These are phyloP conservation scores for Monosporozyma servazzii DNA, from an alignment of 805 yeast species.

Conservation along the genomic window DNA sequence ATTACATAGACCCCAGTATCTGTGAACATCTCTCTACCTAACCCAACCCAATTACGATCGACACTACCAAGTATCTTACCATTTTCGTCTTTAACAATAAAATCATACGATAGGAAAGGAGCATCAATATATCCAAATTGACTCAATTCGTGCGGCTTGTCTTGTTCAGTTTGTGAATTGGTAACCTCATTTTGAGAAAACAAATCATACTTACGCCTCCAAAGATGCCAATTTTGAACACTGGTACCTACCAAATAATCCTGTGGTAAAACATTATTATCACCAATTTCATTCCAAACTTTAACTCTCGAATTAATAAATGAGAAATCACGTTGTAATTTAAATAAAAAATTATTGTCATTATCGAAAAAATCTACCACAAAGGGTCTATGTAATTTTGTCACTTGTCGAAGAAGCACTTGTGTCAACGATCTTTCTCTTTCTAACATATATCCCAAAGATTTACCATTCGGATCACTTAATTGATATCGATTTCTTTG, in stretches of 20 bases:
- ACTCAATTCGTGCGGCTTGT: slow-evolving; percentile 37
- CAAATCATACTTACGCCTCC: slow-evolving; percentile 84
- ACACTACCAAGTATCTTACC: slow-evolving; percentile 63
- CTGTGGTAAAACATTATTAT: slow-evolving; percentile 18
- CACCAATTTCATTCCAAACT: slow-evolving; percentile 21
- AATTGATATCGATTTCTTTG: slow-evolving; percentile 77
- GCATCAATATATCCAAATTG: slow-evolving; percentile 88
- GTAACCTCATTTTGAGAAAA: slow-evolving; percentile 29
- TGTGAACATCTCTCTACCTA: slow-evolving; percentile 86
- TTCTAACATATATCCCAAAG: slow-evolving; percentile 74
- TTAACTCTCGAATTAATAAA: slow-evolving; percentile 84
- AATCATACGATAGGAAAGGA: slow-evolving; percentile 77
- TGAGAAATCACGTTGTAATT: slow-evolving; percentile 75
- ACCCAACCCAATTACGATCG: slow-evolving; percentile 90
- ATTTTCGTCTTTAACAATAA: slow-evolving; percentile 57
- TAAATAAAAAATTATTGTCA: slow-evolving; percentile 49
- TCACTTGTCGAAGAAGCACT: slow-evolving; percentile 72
- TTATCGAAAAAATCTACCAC: slow-evolving; percentile 62
- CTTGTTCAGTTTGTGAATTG: slow-evolving; percentile 1
- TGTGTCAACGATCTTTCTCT: slow-evolving; percentile 63
- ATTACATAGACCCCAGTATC: slow-evolving; percentile 90
- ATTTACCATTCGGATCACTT: slow-evolving; percentile 63
- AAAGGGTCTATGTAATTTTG: slow-evolving; percentile 80
- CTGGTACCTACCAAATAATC: slow-evolving; percentile 67
- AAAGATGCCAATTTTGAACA: slow-evolving; percentile 87